Evolutionary conservation across 495 filamentous ascomycete species (phyloP).

Genomic region (Penicillium diatomitis): DNA sequence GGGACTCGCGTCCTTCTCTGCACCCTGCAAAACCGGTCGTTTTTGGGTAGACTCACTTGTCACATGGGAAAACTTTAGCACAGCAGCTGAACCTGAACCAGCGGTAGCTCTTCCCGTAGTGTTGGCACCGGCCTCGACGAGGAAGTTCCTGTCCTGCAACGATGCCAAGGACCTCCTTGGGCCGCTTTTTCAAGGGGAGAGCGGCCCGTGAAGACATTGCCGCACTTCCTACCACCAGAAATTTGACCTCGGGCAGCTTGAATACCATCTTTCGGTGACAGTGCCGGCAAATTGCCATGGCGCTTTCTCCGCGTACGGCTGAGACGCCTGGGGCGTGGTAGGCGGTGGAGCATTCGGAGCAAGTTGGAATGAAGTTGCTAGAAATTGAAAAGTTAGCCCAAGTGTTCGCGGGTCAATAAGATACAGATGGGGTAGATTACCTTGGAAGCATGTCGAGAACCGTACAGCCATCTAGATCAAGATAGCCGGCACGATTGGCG

Average conservation of each 20-base stretch:
- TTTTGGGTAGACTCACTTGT: constrained; percentile 36
- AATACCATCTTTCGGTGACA: constrained; percentile 80
- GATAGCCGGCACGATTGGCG: constrained; percentile 69
- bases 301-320: constrained; percentile 65
- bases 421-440: constrained; percentile 23
- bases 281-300: constrained; percentile 68
- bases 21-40: not conserved
- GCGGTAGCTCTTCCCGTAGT: constrained; percentile 72
- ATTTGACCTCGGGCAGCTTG: constrained; percentile 70
- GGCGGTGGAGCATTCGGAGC: constrained; percentile 65
- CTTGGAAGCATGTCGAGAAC: constrained; percentile 73
- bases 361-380: constrained; percentile 77
- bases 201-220: constrained; percentile 27
- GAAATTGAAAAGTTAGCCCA: not conserved
- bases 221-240: constrained; percentile 59
- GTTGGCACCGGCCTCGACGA: constrained; percentile 60
- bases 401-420: not conserved
- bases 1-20: not conserved
- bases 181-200: constrained; percentile 46
- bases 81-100: constrained; percentile 75
- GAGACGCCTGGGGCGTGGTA: constrained; percentile 54
- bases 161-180: constrained; percentile 66
- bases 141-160: constrained; percentile 74
- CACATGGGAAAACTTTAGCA: constrained; percentile 66
- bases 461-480: constrained; percentile 73